phyloP scores from a whole-genome alignment of 768 basidiomycete genomes.

The Lentinula raphanica region DNA sequence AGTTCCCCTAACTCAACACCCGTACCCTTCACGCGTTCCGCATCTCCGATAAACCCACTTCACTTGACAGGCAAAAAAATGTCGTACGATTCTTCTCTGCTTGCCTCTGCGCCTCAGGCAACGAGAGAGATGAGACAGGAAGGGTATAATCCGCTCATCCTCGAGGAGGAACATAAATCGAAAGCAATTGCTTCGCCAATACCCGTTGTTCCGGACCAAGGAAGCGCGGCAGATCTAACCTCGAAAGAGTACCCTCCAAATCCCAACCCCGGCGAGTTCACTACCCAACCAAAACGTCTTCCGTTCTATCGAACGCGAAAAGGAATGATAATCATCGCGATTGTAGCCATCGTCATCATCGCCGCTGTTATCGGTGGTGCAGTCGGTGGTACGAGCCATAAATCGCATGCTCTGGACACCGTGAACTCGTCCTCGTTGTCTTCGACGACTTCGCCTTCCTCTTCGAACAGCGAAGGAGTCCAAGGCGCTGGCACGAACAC shows the following conservation, averaged over 20 bases:
- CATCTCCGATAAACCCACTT: neutral
- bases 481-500: neutral
- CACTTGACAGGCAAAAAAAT: neutral
- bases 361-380: constrained; percentile 53
- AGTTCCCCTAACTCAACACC: neutral
- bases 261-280: constrained; percentile 16
- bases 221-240: neutral
- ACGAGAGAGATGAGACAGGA: constrained; percentile 39
- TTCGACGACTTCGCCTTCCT: neutral
- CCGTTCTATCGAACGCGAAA: constrained; percentile 41
- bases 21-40: too few species aligned
- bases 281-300: constrained; percentile 26
- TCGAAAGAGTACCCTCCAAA: constrained; percentile 3
- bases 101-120: constrained; percentile 34
- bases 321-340: constrained; percentile 35
- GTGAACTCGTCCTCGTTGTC: too few species aligned
- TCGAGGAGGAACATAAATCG: constrained; percentile 6
- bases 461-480: neutral
- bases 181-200: constrained; percentile 7
- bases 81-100: constrained; percentile 33
- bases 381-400: constrained; percentile 42
- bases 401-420: neutral
- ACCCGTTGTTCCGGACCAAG: neutral
- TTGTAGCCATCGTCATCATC: constrained; percentile 36
- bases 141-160: constrained; percentile 42